Conservation (phyloP, 257 asterid genomes). For the Voacanga thouarsii region DNA sequence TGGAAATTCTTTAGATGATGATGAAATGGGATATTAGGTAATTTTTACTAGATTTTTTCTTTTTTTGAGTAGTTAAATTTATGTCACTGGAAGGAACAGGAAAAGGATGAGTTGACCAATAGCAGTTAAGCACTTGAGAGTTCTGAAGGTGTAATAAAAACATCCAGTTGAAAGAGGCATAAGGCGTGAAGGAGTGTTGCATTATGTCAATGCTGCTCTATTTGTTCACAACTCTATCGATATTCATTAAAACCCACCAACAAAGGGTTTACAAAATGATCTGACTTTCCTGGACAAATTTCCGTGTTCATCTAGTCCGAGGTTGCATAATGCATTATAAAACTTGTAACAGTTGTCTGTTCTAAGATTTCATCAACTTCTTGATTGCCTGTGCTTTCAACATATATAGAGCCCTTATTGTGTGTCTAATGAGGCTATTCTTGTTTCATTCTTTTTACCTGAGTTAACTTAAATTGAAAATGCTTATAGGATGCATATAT, state of each 20-base stretch:
- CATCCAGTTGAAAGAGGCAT: too few species aligned
- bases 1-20: not conserved
- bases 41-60: not conserved
- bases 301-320: not conserved
- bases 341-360: not conserved
- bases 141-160: too few species aligned
- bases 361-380: not conserved
- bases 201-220: not conserved
- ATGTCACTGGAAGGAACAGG: not conserved
- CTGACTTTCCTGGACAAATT: not conserved
- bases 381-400: not conserved
- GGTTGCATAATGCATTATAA: too few species aligned
- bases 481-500: not conserved
- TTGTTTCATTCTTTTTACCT: not conserved
- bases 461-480: not conserved
- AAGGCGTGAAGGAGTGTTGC: too few species aligned
- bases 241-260: not conserved
- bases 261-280: not conserved
- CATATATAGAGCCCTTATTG: too few species aligned
- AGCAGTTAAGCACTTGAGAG: too few species aligned
- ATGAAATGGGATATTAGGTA: not conserved
- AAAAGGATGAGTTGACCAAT: not conserved
- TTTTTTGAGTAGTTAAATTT: not conserved
- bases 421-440: not conserved
- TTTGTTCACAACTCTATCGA: not conserved